Conservation (phyloP, 148 eudicot genomes). For the Polygonum maritimum region DNA sequence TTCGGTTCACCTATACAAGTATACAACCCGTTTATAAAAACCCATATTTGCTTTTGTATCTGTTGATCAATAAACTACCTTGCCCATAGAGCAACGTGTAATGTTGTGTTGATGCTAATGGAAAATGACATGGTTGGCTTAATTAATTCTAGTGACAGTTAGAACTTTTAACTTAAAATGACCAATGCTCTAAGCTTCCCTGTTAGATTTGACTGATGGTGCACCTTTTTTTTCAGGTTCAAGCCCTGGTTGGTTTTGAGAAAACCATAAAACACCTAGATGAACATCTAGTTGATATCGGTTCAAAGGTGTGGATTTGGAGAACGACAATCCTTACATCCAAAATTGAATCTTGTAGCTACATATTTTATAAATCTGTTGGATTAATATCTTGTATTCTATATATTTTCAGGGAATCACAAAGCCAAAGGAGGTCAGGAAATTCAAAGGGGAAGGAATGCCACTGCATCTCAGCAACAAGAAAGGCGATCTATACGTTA, state of each 20-base stretch:
- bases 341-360: background rate
- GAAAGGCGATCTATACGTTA: slow-evolving; percentile 79
- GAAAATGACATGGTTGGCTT: background rate
- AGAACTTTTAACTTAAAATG: background rate
- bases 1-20: background rate
- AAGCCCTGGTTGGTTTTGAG: slow-evolving; percentile 93
- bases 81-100: background rate
- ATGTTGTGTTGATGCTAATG: no score
- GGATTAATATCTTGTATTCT: background rate
- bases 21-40: background rate
- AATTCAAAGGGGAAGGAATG: slow-evolving; percentile 94
- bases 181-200: background rate
- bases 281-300: slow-evolving; percentile 66
- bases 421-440: slow-evolving; percentile 80
- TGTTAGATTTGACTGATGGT: background rate
- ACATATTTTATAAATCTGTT: background rate
- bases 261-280: slow-evolving; percentile 90
- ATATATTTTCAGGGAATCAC: slow-evolving; percentile 48
- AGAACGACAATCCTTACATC: background rate
- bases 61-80: background rate
- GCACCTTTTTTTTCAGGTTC: slow-evolving; percentile 36
- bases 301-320: slow-evolving; percentile 50
- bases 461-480: slow-evolving; percentile 74
- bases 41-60: background rate
- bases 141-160: no score